A percentile compares a stretch with the other conserved stretches of the same genome.
Conservation (phyloP, 2,329 filamentous ascomycete genomes). For the Coccinonectria pachysandricola region DNA sequence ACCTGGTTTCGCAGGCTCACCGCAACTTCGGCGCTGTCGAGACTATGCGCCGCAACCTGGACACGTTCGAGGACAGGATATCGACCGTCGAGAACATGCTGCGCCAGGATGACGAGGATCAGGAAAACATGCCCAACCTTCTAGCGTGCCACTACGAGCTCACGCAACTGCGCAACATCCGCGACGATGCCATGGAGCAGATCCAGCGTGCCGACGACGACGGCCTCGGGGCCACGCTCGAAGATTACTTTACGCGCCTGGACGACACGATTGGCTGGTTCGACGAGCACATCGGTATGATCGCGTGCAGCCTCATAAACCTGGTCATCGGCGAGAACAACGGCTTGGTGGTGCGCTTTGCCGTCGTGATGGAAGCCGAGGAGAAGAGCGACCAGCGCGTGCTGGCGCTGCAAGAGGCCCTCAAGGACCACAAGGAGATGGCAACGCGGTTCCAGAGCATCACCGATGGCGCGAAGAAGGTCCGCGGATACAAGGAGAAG, state of each 20-base stretch:
- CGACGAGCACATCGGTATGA: conserved; percentile 82
- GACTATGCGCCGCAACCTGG: conserved; percentile 83
- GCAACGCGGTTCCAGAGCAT: conserved; percentile 91
- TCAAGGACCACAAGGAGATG: conserved; percentile 92
- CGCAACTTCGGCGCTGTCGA: conserved; percentile 92
- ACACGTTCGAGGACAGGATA: conserved; percentile 74
- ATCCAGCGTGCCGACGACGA: conserved; percentile 67
- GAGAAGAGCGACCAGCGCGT: conserved; percentile 94
- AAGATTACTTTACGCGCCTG: conserved; percentile 79
- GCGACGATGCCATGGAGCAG: conserved; percentile 94
- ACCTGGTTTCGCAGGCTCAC: conserved; percentile 85
- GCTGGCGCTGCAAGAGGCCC: conserved; percentile 81
- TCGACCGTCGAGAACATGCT: conserved; percentile 68
- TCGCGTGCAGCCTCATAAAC: conserved; percentile 83
- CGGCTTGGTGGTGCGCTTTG: conserved; percentile 80
- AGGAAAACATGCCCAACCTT: conserved; percentile 85
- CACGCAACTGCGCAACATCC: conserved; percentile 82
- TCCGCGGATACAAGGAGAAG: conserved; percentile 94
- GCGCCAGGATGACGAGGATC: conserved; percentile 71
- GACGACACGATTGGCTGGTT: conserved; percentile 90
- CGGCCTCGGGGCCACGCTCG: conserved; percentile 69
- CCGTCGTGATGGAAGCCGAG: conserved; percentile 86
- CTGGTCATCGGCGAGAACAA: conserved; percentile 80
- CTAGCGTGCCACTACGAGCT: conserved; percentile 85
- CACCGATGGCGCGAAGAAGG: conserved; percentile 81